Evolutionary conservation across 1,284 basidiomycete species (phyloP), one percentile per base, ranked within the genome.

Genomic region (Flammula alnicola): DNA sequence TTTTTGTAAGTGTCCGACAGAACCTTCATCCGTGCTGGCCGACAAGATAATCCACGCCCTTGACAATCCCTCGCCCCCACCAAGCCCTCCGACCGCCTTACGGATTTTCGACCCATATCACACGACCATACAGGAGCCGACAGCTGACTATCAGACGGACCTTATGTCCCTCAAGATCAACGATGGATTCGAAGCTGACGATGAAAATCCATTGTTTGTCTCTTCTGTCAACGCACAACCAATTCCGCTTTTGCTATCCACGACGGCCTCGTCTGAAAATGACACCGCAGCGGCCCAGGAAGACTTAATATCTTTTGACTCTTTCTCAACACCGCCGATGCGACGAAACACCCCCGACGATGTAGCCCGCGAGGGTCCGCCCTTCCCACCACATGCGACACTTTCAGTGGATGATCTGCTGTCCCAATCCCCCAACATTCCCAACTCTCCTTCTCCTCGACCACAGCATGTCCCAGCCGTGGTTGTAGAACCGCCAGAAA

Each of bases 11-110:
- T 36, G 9, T 26, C 19, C 14, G 10, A 12, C 14, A 49, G 87
- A 88, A 63, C 86, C 85, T 8, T 79, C 85, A 2, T 84, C 84
- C 44, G 74, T 75, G 7, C 69, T 90, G 47, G 87, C 82, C 22
- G 77, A 70, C 52, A 82, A 70, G 64, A 79, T 90, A 38, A 74
- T 85, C 41, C 76, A 80, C 45, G 87, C 87, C 51, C 78, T 81
- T 48, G 83, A 80, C 58, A 90, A 90, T 58, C 87, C 88, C 11
- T 90, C 87, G 14, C 88, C 87, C 19, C 88, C 88, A 12, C 87
- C 88, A 14, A 70, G 65, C 45, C 65, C 71, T 47, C 63, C 68
- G 32, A 56, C 51, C 11, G 43, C 57, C n/a, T 48, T 58, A 23
- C 57, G 49, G 30, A 45, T 50, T 37, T 60, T 55, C 35, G 54